Base-by-base conservation (phyloP, 2,329 filamentous ascomycete species). In the Fusarium sp. region DNA sequence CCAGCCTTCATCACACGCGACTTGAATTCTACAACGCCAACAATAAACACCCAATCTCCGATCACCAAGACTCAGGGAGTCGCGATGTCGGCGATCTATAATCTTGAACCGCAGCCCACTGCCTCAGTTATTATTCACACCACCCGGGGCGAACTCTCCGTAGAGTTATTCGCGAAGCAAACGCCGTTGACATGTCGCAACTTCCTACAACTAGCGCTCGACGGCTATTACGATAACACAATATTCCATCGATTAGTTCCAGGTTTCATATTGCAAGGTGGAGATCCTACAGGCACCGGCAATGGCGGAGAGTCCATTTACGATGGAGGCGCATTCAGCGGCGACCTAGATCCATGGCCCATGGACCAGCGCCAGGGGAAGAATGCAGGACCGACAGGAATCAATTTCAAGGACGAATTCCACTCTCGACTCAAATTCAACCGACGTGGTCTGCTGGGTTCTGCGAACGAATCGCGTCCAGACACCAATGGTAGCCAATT, bases 161-260 rank as follows among this genome's bases (percentile, higher is more conserved):
- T 99, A 82, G 94, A 97, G 82, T 91, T 99, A 63, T 99, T 97
- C 86, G 95, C 95, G 22, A 96, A 96, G 79, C 96, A 99, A 83
- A 93, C 94, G 1, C 96, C 96, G 13, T 87, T 98, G 70, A 93
- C 96, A 31, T 94, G 92, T 79, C 94, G 95, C 75, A 98, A 98
- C 84, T 99, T 99, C 83, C 88, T 99, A 41, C 96, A 99, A 81
- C 92, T 95, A 78, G 96, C 94, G 79, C 89, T 98, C 75, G 95
- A 99, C 80, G 94, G 94, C 75, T 98, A 98, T 85, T 99, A 98
- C 85, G 92, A 94, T 77, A 91, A 92, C 79, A 98, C 95, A 0
- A 91, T 96, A 70, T 99, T 99, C 84, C 96, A 99, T 84, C 93
- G 96, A 29, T 87, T 98, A 10, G 91, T 97, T 0, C 94, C 95